Conservation (phyloP, 2,329 filamentous ascomycete species). For the Drechslera avenae region DNA sequence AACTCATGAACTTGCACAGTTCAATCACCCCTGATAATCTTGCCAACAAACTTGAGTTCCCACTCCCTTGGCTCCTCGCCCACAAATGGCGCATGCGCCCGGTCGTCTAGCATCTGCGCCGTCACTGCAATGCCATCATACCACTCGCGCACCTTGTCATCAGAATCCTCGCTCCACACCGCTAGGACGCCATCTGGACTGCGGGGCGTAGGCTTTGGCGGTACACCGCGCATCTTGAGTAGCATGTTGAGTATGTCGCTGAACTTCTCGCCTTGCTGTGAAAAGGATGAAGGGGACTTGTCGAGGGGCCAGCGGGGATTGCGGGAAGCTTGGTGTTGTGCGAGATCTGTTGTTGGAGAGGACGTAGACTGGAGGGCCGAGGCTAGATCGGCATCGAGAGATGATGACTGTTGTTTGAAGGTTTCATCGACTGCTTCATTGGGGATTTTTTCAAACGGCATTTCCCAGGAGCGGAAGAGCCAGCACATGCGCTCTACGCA, state of each 20-base stretch:
- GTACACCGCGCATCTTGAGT: conserved; percentile 61
- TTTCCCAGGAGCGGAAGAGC: conserved; percentile 61
- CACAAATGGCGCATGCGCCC: conserved; percentile 35
- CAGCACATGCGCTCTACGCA: conserved; percentile 65
- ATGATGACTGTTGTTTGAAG: conserved; percentile 1
- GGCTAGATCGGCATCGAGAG: conserved; percentile 28
- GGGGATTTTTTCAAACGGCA: conserved; percentile 6
- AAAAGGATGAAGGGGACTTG: conserved; percentile 57
- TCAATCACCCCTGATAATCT: conserved; percentile 41
- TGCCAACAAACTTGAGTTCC: conserved; percentile 46
- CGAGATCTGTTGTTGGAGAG: conserved; percentile 3
- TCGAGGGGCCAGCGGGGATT: conserved; percentile 59
- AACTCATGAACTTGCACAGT: no score
- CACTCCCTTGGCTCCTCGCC: conserved; percentile 43
- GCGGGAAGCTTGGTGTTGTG: no score
- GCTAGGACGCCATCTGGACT: conserved; percentile 43
- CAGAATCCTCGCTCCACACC: conserved; percentile 39
- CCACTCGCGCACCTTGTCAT: conserved; percentile 44
- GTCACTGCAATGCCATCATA: conserved; percentile 44
- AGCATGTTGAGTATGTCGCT: conserved; percentile 63
- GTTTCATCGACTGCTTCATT: conserved; percentile 4
- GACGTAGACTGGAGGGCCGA: conserved; percentile 29
- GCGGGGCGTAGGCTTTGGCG: conserved; percentile 47
- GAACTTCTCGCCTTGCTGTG: conserved; percentile 63
- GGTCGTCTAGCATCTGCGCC: conserved; percentile 32